phyloP scores from a whole-genome alignment of 2,329 filamentous ascomycete genomes.

The Sarocladiaceae sp. region DNA sequence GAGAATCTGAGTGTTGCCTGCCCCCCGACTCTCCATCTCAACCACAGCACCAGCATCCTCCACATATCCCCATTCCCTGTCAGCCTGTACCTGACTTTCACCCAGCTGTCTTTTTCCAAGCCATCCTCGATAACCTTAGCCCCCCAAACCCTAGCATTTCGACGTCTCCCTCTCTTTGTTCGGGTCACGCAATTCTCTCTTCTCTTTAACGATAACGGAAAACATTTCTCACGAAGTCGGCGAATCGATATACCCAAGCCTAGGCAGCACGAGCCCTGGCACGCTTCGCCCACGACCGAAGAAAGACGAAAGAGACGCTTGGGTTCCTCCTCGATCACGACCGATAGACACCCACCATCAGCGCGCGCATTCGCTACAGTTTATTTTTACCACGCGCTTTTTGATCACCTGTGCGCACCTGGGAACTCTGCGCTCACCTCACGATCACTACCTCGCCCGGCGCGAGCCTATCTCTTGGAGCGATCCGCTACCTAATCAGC shows the following conservation, averaged over 20 bases:
- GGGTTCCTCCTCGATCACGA: background rate
- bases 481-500: background rate
- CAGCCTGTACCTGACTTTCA: background rate
- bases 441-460: conserved; percentile 16
- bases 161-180: background rate
- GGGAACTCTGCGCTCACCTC: too few species aligned
- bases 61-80: background rate
- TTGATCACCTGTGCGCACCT: too few species aligned
- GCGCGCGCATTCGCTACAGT: conserved; percentile 5
- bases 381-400: background rate
- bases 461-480: conserved; percentile 16
- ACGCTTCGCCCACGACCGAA: background rate
- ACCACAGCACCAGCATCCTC: background rate
- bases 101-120: background rate
- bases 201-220: background rate
- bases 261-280: background rate
- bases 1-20: background rate
- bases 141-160: background rate
- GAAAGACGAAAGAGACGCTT: background rate
- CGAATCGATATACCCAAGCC: background rate
- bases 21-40: background rate
- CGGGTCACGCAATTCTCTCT: background rate
- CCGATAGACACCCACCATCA: background rate
- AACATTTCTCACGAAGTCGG: background rate
- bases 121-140: background rate